A percentile compares a stretch with the other conserved stretches of the same genome.
Evolutionary conservation across 2,329 filamentous ascomycete genomes (phyloP).

Genomic region (Xenoacremonium recifei): DNA sequence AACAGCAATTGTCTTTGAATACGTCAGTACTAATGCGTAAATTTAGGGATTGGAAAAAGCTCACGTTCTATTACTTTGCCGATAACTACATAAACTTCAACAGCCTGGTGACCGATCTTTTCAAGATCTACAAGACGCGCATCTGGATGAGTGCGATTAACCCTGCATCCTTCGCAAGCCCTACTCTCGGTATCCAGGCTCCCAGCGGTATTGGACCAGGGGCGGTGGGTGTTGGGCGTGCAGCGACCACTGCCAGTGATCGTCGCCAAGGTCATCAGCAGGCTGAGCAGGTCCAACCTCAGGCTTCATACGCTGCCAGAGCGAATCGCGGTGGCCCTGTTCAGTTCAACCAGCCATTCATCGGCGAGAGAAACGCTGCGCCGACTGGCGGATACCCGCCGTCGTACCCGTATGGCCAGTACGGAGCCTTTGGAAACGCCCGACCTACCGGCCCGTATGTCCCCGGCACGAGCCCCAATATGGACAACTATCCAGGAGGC

Average conservation of each 20-base stretch:
- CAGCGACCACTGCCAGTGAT: conserved; percentile 38
- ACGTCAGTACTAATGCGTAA: too few species aligned
- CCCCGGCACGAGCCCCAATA: conserved; percentile 24
- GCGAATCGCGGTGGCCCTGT: conserved; percentile 42
- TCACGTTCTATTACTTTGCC: conserved; percentile 99
- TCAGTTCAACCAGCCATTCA: conserved; percentile 41
- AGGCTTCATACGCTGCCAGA: conserved; percentile 35
- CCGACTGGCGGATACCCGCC: conserved; percentile 34
- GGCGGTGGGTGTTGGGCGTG: conserved; percentile 58
- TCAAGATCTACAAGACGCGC: conserved; percentile 98
- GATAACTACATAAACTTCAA: conserved; percentile 99
- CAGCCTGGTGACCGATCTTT: conserved; percentile 91
- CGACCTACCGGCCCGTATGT: conserved; percentile 29
- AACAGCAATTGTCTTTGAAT: not conserved
- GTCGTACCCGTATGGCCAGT: conserved; percentile 34
- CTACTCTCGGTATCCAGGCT: conserved; percentile 68
- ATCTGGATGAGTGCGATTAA: conserved; percentile 99
- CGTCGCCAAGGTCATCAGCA: conserved; percentile 49
- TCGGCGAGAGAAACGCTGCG: conserved; percentile 40
- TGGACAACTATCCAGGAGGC: conserved; percentile 29
- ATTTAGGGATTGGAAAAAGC: conserved; percentile 91
- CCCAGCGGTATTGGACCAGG: conserved; percentile 66
- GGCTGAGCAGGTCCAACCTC: conserved; percentile 30
- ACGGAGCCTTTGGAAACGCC: conserved; percentile 32
- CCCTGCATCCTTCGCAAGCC: conserved; percentile 87